phyloP scores from a whole-genome alignment of 768 basidiomycete species.

The Heimioporus sp. region DNA sequence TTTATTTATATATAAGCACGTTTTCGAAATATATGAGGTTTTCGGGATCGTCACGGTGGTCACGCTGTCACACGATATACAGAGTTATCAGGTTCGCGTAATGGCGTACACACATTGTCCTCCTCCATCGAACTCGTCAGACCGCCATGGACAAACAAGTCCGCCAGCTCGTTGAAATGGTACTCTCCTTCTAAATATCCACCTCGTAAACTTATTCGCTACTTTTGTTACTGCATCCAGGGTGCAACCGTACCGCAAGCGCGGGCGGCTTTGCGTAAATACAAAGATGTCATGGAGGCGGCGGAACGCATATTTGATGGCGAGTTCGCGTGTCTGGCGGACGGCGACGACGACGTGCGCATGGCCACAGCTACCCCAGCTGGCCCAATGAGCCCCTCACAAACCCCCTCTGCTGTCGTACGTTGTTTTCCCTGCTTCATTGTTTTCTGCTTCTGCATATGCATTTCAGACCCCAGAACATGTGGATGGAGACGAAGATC shows the following conservation, averaged over 20 bases:
- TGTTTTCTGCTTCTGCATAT: not conserved
- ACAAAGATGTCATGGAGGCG: conserved; percentile 90
- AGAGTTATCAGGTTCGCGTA: conserved; percentile 22
- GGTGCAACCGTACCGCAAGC: conserved; percentile 84
- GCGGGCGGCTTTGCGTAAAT: conserved; percentile 72
- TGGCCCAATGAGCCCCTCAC: conserved; percentile 28
- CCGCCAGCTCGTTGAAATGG: conserved; percentile 65
- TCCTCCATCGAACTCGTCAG: not conserved
- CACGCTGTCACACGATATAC: conserved; percentile 21
- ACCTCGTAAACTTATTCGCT: conserved; percentile 2
- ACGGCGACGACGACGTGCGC: conserved; percentile 48
- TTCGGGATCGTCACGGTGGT: conserved; percentile 11
- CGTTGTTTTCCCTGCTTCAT: not conserved
- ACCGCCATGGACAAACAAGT: conserved; percentile 49
- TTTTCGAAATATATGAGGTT: too few relatives aligned
- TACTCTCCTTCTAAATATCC: conserved; percentile 17
- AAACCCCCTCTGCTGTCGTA: conserved; percentile 25
- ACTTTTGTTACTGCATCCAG: conserved; percentile 36
- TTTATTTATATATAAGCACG: conserved; percentile 16
- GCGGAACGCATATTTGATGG: conserved; percentile 86
- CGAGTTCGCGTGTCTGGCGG: conserved; percentile 71
- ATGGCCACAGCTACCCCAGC: conserved; percentile 35
- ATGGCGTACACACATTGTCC: conserved; percentile 14
- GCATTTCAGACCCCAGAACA: conserved; percentile 57
- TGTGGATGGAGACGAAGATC: conserved; percentile 48